Conservation (phyloP, 495 filamentous ascomycete species). For the Massariosphaeria phaeospora region DNA sequence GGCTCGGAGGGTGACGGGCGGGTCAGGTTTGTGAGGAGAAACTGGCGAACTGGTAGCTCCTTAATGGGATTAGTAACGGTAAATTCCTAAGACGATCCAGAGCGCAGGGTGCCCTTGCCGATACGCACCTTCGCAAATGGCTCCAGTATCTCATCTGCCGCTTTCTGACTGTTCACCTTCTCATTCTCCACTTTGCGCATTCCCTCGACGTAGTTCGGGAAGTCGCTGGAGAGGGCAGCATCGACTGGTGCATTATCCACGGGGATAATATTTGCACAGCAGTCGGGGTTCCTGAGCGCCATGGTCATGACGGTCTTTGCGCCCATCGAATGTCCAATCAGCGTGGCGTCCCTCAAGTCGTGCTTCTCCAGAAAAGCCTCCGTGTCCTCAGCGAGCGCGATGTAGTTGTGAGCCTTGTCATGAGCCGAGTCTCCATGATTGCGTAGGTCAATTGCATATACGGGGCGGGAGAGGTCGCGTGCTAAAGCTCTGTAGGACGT, state of each 20-base stretch:
- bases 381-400: slow-evolving; percentile 80
- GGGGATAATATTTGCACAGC: slow-evolving; percentile 64
- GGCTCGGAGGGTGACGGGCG: slow-evolving; percentile 45
- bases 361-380: slow-evolving; percentile 73
- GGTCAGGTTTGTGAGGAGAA: slow-evolving; percentile 84
- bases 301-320: slow-evolving; percentile 93
- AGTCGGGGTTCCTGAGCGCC: slow-evolving; percentile 61
- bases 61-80: slow-evolving; percentile 28
- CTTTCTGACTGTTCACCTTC: slow-evolving; percentile 59
- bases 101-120: no score
- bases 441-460: slow-evolving; percentile 85
- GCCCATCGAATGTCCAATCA: slow-evolving; percentile 98
- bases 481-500: slow-evolving; percentile 61
- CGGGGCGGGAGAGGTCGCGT: slow-evolving; percentile 68
- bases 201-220: slow-evolving; percentile 74
- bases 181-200: slow-evolving; percentile 76
- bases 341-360: slow-evolving; percentile 59
- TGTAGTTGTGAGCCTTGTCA: slow-evolving; percentile 70
- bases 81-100: background rate
- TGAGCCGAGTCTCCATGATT: slow-evolving; percentile 94
- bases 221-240: slow-evolving; percentile 64
- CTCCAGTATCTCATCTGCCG: slow-evolving; percentile 74
- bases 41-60: slow-evolving; percentile 76
- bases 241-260: slow-evolving; percentile 94
- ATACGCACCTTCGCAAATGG: slow-evolving; percentile 62